phyloP scores from a whole-genome alignment of 441 rosid genomes.

The Populus hybrid region DNA sequence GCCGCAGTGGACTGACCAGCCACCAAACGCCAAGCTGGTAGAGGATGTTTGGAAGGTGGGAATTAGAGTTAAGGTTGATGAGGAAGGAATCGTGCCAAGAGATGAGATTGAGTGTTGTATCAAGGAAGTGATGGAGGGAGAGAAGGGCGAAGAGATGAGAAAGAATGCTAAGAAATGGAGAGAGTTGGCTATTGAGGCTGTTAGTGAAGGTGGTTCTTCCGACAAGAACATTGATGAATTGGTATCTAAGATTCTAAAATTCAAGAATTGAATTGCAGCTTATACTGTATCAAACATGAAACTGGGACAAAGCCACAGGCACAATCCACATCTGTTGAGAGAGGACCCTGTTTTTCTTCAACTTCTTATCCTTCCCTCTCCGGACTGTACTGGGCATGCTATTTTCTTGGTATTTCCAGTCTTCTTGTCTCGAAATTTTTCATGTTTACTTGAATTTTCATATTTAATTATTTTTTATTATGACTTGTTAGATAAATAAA shows the following conservation, averaged over 20 bases:
- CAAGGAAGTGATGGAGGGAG: conserved; percentile 44
- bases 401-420: too few relatives aligned
- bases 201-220: conserved; percentile 42
- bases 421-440: too few relatives aligned
- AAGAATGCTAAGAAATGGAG: conserved; percentile 43
- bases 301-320: too few relatives aligned
- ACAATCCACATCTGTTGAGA: too few relatives aligned
- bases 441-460: too few relatives aligned
- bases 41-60: conserved; percentile 66
- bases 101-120: conserved; percentile 43
- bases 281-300: too few relatives aligned
- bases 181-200: conserved; percentile 40
- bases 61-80: conserved; percentile 39
- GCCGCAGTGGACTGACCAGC: conserved; percentile 69
- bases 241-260: conserved; percentile 21
- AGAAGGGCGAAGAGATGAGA: conserved; percentile 32
- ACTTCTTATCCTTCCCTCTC: too few relatives aligned
- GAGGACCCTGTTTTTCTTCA: too few relatives aligned
- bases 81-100: conserved; percentile 40
- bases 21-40: conserved; percentile 45
- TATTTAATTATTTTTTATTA: too few relatives aligned
- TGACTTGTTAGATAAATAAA: too few relatives aligned
- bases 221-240: conserved; percentile 37
- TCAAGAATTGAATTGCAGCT: too few relatives aligned
- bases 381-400: too few relatives aligned